Base-by-base conservation (phyloP, 2,329 filamentous ascomycete genomes). In the Chaetothyriales sp. region DNA sequence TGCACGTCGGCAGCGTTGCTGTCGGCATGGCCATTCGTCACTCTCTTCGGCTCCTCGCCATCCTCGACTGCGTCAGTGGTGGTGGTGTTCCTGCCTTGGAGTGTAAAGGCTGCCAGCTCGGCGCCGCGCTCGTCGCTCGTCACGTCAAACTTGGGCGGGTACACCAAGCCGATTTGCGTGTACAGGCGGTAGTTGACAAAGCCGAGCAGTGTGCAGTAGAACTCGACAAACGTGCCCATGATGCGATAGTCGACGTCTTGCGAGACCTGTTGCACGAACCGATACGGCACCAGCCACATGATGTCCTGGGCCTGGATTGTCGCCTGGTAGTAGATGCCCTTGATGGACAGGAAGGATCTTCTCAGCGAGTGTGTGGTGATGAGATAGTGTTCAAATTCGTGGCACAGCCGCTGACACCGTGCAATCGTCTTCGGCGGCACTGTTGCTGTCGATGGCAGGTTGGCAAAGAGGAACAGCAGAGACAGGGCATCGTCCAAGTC, bases 311-410 rank as follows among this genome's bases (percentile, higher is more conserved):
- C 92, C 68, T 95, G 88, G 56, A 98, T 94, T 49, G 84, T 95
- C 20, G 90, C 92, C 72, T 97, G 90, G 71, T 97, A 98, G 74
- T 98, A 98, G 64, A 98, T 97, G 56, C 92, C 92, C 77, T 98
- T 98, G 72, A 98, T 97, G 1, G 89, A 95, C 59, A 98, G 73
- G 74, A 98, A 98, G 0, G 89, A 95, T 73, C 95, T 97, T 65
- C 87, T 85, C 61, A 98, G 73, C 62, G 86, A 89, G 70, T 94
- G 82, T 44, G 90, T 94, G 46, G 83, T 80, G 65, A 98, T 98
- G 57, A 98, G 77, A 70, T 95, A 98, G 74, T 97, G 92, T 72
- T 97, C 86, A 69, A 98, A 98, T 72, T 98, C 92, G 68, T 90
- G 83, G 63, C 85, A 90, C 51, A 98, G 74, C 51, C 88, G 83